These are phyloP conservation scores for Lagerstroemia speciosa DNA, from an alignment of 345 rosid genomes.

Conservation along the genomic window DNA sequence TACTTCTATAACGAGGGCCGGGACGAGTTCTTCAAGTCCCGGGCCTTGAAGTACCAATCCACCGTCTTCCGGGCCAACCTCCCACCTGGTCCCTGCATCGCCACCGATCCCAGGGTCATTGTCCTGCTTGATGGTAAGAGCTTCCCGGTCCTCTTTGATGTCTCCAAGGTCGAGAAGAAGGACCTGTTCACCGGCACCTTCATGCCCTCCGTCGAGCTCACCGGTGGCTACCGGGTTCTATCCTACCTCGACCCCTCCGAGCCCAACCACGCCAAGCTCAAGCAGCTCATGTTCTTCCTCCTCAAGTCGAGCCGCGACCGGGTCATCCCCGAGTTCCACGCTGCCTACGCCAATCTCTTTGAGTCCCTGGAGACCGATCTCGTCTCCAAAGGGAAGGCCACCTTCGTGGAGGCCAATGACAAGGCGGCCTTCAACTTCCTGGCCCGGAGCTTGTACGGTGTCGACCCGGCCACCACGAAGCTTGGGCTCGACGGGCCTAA, in stretches of 20 bases:
- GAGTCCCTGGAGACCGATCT: conserved; percentile 47
- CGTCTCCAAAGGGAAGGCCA: conserved; percentile 49
- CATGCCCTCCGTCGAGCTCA: conserved; percentile 76
- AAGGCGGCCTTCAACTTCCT: conserved; percentile 70
- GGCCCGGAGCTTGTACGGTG: conserved; percentile 40
- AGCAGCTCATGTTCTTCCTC: conserved; percentile 51
- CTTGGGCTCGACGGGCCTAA: conserved; percentile 61
- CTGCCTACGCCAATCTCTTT: conserved; percentile 40
- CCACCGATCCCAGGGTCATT: conserved; percentile 52
- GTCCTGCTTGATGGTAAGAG: conserved; percentile 86
- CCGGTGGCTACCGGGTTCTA: conserved; percentile 75
- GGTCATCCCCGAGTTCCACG: conserved; percentile 67
- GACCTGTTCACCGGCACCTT: conserved; percentile 82
- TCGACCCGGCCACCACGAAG: conserved; percentile 44
- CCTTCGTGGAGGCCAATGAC: conserved; percentile 36
- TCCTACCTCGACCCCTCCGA: conserved; percentile 88
- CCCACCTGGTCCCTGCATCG: conserved; percentile 77
- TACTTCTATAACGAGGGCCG: conserved; percentile 67
- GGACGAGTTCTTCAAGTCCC: conserved; percentile 64
- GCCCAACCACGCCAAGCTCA: conserved; percentile 62
- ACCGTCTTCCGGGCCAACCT: conserved; percentile 63
- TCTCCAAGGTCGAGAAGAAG: conserved; percentile 68
- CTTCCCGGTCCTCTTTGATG: conserved; percentile 76
- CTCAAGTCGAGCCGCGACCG: conserved; percentile 44
- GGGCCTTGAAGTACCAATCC: conserved; percentile 53